These are phyloP conservation scores for Guyanaporus albipodus DNA, from an alignment of 768 basidiomycete genomes.

Conservation along the genomic window DNA sequence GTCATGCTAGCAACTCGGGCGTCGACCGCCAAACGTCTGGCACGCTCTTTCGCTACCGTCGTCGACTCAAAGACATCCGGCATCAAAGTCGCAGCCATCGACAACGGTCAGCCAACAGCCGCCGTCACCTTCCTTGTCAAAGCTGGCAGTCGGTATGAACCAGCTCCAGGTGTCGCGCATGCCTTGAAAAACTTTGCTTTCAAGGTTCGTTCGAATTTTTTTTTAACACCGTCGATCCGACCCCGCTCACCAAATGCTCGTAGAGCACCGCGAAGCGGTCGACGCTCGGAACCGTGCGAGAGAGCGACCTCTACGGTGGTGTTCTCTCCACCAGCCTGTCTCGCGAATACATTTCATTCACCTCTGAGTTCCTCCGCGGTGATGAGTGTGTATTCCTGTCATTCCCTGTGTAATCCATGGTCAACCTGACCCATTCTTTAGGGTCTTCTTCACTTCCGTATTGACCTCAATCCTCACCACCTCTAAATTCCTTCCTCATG, in stretches of 20 bases:
- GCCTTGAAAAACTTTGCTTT: conserved; percentile 97
- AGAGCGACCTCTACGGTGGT: conserved; percentile 92
- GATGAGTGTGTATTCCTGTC: conserved; percentile 75
- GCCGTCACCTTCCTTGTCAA: conserved; percentile 89
- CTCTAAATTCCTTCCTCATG: conserved; percentile 75
- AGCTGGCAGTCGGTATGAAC: conserved; percentile 87
- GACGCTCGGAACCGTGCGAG: conserved; percentile 84
- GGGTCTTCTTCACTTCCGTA: conserved; percentile 86
- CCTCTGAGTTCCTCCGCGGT: conserved; percentile 91
- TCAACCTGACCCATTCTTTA: conserved; percentile 28
- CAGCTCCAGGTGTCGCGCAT: conserved; percentile 87
- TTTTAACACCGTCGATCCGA: not conserved
- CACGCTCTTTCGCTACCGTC: conserved; percentile 78
- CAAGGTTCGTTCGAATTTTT: conserved; percentile 62
- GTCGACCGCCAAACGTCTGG: conserved; percentile 55
- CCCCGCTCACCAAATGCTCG: not conserved
- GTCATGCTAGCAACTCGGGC: conserved; percentile 62
- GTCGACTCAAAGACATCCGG: conserved; percentile 61
- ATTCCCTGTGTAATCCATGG: not conserved
- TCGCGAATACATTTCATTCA: conserved; percentile 88
- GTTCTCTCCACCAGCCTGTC: conserved; percentile 80
- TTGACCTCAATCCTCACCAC: conserved; percentile 82
- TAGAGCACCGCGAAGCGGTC: conserved; percentile 86
- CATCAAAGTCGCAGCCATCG: conserved; percentile 82
- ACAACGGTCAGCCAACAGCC: conserved; percentile 79